Base-by-base conservation (phyloP, 768 basidiomycete species). In the Pleurotus pulmonarius region DNA sequence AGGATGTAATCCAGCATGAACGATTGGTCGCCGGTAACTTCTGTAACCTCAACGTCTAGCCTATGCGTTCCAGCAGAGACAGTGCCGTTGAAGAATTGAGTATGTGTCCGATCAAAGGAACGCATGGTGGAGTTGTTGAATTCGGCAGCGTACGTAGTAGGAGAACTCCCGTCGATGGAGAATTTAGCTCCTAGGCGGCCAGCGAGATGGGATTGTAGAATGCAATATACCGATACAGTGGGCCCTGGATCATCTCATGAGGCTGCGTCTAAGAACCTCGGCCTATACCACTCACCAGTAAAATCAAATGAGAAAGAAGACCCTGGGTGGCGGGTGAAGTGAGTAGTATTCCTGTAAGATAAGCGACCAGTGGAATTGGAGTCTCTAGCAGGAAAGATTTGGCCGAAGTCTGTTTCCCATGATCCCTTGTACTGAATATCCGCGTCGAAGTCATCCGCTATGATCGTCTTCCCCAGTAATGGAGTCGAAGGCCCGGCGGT, bases 1-100 rank as follows among this genome's bases (percentile, higher is more conserved):
- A 70, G 56, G 39, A 78, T 64, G 46, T 74, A 73, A 62, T 77
- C 75, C 60, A 77, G 65, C 15, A 73, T 74, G 34, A 75, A 55
- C 1, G 70, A 64, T 49, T 69, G 64, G 13, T 67, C 60, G 0
- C 65, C 57, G 34, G 65, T 59, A 46, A 77, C 68, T 11, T 73
- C 64, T 24, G 70, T 73, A 47, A 76, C 60, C 59, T 73, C 73
- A 58, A 77, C 62, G 8, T 65, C 46, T 26, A 77, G 67, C 0
- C 67, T 73, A 55, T 77, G 76, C 9, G 56, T 61, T 29, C 72
- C 73, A 13, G 71, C 64, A 18, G 65, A 52, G 3, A 75, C 59
- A 38, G 71, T 69, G 29, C 65, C 60, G 47, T 69, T 69, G 62
- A 74, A 75, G 24, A 76, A 59, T 46, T 67, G 58, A 11, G 73